phyloP scores from a whole-genome alignment of 2,329 filamentous ascomycete species.

The Fusarium xyrophilum region DNA sequence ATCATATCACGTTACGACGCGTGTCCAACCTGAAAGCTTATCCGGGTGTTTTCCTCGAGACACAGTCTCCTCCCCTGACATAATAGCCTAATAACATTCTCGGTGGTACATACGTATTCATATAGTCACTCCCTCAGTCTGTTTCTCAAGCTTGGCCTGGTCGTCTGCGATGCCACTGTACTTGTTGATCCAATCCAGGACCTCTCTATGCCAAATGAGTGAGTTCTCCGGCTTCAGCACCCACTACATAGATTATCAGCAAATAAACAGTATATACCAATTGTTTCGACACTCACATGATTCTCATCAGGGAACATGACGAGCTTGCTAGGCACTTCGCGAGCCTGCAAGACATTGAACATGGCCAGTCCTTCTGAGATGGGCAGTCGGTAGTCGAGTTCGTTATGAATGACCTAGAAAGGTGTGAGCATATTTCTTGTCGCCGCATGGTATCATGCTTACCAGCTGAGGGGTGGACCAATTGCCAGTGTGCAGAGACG shows the following conservation, averaged over 20 bases:
- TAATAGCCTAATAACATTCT: background rate
- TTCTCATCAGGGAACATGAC: constrained; percentile 81
- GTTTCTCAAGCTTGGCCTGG: constrained; percentile 29
- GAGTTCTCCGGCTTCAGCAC: constrained; percentile 92
- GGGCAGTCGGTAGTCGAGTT: constrained; percentile 86
- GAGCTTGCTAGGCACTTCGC: constrained; percentile 77
- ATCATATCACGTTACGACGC: background rate
- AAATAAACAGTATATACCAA: background rate
- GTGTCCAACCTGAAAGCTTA: background rate
- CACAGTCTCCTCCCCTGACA: background rate
- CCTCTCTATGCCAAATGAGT: constrained; percentile 86
- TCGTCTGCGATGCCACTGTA: constrained; percentile 56
- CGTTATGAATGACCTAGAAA: constrained; percentile 74
- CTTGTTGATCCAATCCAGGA: constrained; percentile 78
- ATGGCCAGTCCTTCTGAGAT: constrained; percentile 84
- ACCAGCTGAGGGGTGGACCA: constrained; percentile 90
- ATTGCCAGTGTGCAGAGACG: constrained; percentile 66
- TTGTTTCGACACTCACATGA: constrained; percentile 49
- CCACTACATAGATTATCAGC: constrained; percentile 58
- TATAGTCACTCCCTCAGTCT: constrained; percentile 30
- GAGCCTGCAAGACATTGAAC: constrained; percentile 84
- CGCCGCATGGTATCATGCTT: constrained; percentile 20
- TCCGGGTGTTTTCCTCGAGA: background rate
- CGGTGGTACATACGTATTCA: background rate
- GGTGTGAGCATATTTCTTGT: background rate